Evolutionary conservation across 208 protist genomes (phyloP).

Genomic region (Strigomonas culicis): DNA sequence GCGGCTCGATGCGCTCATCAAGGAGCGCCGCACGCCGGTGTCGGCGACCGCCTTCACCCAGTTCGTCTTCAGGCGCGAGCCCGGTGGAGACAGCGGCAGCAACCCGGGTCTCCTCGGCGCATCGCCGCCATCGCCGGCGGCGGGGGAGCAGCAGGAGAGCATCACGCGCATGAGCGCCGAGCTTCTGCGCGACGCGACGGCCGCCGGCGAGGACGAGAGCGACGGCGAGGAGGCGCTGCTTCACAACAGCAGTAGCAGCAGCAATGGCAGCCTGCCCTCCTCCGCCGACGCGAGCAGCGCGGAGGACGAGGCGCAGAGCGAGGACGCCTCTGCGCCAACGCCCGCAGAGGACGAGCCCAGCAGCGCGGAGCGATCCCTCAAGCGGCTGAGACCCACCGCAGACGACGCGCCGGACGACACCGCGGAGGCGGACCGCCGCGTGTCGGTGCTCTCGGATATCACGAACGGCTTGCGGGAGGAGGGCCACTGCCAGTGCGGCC

Average conservation of each 20-base stretch:
- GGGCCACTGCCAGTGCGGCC: too few relatives aligned
- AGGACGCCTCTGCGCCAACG: too few relatives aligned
- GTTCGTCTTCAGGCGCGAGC: constrained; percentile 28
- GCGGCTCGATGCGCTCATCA: constrained; percentile 27
- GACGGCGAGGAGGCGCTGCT: background rate
- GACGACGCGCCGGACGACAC: too few relatives aligned
- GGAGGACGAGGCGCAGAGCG: too few relatives aligned
- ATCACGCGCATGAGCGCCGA: constrained; percentile 36
- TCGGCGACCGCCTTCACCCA: constrained; percentile 72
- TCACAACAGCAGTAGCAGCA: background rate
- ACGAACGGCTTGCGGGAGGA: too few relatives aligned
- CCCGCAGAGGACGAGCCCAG: background rate
- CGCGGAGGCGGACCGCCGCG: too few relatives aligned
- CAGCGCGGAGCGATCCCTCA: too few relatives aligned
- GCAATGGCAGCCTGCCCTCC: too few relatives aligned
- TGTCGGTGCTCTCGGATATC: too few relatives aligned
- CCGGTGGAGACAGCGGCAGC: background rate
- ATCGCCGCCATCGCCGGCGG: background rate
- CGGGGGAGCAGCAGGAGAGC: constrained; percentile 12
- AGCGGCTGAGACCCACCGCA: too few relatives aligned
- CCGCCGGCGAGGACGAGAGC: background rate
- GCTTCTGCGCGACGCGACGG: background rate
- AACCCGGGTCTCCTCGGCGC: background rate
- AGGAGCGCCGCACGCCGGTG: constrained; percentile 44
- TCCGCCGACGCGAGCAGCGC: too few relatives aligned